These are phyloP conservation scores for Grifola frondosa DNA, from an alignment of 1,284 basidiomycete genomes.

Conservation along the genomic window DNA sequence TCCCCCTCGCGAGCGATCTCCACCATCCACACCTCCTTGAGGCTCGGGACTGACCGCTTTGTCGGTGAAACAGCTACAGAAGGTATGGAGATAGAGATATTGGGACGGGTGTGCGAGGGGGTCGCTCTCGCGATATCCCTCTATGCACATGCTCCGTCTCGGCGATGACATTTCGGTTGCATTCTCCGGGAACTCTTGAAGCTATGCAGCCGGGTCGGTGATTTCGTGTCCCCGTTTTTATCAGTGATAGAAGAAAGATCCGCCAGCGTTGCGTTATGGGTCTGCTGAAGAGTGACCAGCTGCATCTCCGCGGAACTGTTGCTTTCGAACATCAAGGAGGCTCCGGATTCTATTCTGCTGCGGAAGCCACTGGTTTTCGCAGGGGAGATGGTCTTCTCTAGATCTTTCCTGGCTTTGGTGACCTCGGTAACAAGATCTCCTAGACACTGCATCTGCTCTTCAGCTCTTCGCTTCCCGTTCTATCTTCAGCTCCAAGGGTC, in stretches of 20 bases:
- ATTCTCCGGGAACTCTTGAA: no score
- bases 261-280: slow-evolving; percentile 74
- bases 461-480: slow-evolving; percentile 70
- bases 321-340: slow-evolving; percentile 23
- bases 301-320: slow-evolving; percentile 52
- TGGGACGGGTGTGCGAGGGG: no score
- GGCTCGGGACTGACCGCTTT: no score
- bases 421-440: slow-evolving; percentile 68
- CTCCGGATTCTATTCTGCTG: slow-evolving; percentile 24
- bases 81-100: slow-evolving; percentile 19
- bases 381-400: slow-evolving; percentile 44
- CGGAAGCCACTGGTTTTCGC: slow-evolving; percentile 22
- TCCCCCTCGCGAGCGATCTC: slow-evolving; percentile 15
- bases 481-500: slow-evolving; percentile 83
- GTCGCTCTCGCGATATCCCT: no score
- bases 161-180: no score
- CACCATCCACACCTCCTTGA: slow-evolving; percentile 16
- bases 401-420: slow-evolving; percentile 63
- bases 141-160: no score
- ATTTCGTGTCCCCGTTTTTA: slow-evolving; percentile 90
- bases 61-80: no score
- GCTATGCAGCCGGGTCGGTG: slow-evolving; percentile 79
- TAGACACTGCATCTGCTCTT: slow-evolving; percentile 62
- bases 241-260: slow-evolving; percentile 76
- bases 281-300: slow-evolving; percentile 67